These are phyloP conservation scores for Aspergillus campestris DNA, from an alignment of 495 filamentous ascomycete species.

Conservation along the genomic window DNA sequence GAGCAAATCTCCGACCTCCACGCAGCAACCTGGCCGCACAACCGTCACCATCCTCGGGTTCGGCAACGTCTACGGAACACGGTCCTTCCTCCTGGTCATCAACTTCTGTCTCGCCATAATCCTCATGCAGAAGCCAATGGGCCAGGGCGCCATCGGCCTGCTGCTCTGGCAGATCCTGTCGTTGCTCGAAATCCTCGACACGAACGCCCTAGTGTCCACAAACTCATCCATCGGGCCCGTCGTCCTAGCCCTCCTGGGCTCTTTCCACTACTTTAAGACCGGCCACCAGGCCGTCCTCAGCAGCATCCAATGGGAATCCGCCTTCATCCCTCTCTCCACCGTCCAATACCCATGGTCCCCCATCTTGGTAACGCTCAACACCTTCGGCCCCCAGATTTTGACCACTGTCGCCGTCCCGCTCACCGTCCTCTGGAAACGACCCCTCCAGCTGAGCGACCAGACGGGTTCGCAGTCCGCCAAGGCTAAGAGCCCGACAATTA, in stretches of 20 bases:
- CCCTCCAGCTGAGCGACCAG: constrained; percentile 30
- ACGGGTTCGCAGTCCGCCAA: constrained; percentile 17
- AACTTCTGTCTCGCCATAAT: constrained; percentile 67
- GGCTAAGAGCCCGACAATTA: constrained; percentile 36
- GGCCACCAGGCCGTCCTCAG: constrained; percentile 87
- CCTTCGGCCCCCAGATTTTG: constrained; percentile 81
- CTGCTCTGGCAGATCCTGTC: constrained; percentile 79
- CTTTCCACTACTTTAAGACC: constrained; percentile 95
- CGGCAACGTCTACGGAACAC: constrained; percentile 83
- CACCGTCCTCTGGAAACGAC: constrained; percentile 76
- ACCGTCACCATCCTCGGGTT: constrained; percentile 80
- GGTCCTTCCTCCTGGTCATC: constrained; percentile 76
- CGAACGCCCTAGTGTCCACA: constrained; percentile 50
- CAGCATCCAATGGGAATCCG: constrained; percentile 94
- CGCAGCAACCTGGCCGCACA: constrained; percentile 32
- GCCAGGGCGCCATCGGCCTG: constrained; percentile 70
- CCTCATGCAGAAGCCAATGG: constrained; percentile 92
- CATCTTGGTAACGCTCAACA: constrained; percentile 73
- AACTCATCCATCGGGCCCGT: constrained; percentile 73
- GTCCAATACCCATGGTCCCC: constrained; percentile 88
- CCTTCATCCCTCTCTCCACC: constrained; percentile 78
- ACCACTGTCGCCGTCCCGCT: constrained; percentile 71
- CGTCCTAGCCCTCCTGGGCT: constrained; percentile 74
- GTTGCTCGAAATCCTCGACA: constrained; percentile 80
- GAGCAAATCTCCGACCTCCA: constrained; percentile 23